Evolutionary conservation across 2,329 filamentous ascomycete genomes (phyloP).

Genomic region (Sclerotinia minor): DNA sequence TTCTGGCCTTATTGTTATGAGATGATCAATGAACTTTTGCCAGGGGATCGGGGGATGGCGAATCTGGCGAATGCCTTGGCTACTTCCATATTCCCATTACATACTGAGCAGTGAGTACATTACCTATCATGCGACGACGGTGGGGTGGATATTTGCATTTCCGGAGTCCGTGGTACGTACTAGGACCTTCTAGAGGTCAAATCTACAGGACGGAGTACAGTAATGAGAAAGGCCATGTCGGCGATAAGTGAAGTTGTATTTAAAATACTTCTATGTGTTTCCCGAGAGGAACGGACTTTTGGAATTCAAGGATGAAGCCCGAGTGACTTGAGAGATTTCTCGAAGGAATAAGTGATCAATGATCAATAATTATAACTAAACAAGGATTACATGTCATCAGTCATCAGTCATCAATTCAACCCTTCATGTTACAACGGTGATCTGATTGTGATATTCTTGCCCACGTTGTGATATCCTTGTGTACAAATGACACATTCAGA

Average conservation of each 20-base stretch:
- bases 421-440: not conserved
- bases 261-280: not conserved
- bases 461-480: not conserved
- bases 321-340: not conserved
- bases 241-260: slow-evolving; percentile 1
- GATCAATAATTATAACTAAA: not conserved
- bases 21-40: not conserved
- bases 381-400: not conserved
- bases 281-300: not conserved
- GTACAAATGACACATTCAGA: too few species aligned
- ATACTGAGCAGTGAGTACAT: too few species aligned
- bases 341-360: not conserved
- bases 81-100: not conserved
- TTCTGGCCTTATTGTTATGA: not conserved
- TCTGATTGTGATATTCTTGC: not conserved
- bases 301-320: not conserved
- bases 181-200: not conserved
- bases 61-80: slow-evolving; percentile 1
- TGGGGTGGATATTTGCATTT: not conserved
- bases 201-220: not conserved
- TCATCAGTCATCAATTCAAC: not conserved
- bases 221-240: not conserved
- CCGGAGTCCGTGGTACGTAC: not conserved
- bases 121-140: not conserved
- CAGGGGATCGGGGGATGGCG: not conserved